Conservation (phyloP, 257 asterid species). For the Solanum microdontum region DNA sequence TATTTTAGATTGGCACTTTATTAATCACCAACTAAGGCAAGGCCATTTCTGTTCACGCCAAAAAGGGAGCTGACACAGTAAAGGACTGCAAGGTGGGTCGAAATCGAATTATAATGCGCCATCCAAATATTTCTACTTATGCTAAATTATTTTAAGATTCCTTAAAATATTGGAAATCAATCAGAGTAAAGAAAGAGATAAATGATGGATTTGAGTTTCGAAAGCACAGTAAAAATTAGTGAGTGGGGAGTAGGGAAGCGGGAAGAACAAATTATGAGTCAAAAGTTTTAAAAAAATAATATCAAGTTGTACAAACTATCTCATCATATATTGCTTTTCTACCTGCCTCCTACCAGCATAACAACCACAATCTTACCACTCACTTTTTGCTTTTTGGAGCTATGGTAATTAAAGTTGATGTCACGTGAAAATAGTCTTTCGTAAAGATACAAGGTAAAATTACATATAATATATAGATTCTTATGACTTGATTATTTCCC, state of each 20-base stretch:
- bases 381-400: background rate
- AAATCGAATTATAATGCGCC: background rate
- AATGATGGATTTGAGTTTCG: background rate
- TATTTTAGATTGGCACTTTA: background rate
- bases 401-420: background rate
- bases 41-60: background rate
- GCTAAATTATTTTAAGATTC: background rate
- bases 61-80: background rate
- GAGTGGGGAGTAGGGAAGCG: background rate
- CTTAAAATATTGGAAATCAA: background rate
- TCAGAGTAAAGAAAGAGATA: background rate
- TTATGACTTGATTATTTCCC: fast-evolving
- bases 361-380: background rate
- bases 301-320: background rate
- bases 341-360: slow-evolving; percentile 2
- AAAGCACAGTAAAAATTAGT: background rate
- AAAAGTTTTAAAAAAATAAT: background rate
- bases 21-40: background rate
- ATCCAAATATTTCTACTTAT: too few relatives aligned
- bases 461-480: background rate
- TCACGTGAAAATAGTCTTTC: background rate
- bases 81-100: background rate
- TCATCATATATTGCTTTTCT: background rate
- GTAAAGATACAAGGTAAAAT: fast-evolving
- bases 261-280: slow-evolving; percentile 4